Evolutionary conservation across 768 basidiomycete species (phyloP), one percentile per base, ranked within the genome.

Genomic region (Tulasnella sp.): DNA sequence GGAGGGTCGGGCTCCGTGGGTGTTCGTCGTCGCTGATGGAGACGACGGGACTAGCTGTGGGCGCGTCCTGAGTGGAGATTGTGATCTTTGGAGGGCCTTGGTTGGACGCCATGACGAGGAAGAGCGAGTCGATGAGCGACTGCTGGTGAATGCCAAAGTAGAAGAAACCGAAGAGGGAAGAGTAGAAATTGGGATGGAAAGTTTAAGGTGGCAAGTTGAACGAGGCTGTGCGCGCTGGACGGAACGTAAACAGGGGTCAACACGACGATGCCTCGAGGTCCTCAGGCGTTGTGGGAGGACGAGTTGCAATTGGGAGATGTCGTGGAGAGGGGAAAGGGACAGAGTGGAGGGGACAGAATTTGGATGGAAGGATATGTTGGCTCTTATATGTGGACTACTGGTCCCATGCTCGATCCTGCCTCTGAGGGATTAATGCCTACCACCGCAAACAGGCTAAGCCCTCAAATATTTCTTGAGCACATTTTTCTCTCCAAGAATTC

Each of bases 21-120:
- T 52, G 32, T 3, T 59, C 47, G n/a, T 59, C 62, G 36, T 63
- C 62, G 52, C 32, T 29, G 26, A 59, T 59, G 26, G 52, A 59
- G 5, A 29, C 52, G 52, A 59, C 52, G 12, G 32, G 59, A 26
- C 44, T 36, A 32, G 8, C 35, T 1, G 19, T 37, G 17, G 71
- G 62, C 2, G 36, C 71, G 71, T 72, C 71, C 26, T 64, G 71
- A 2, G 71, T 72, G 3, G 71, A 42, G 42, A 69, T 66, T 3
- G 44, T 63, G 37, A 66, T 72, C 37, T n/a, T 39, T 3, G 64
- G 71, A 11, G 62, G 59, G 17, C 29, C 37, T 4, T 42, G 9
- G 40, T 67, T 67, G 67, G 39, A 39, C 8, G 67, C 67, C 67
- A 67, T 67, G 39, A 11, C 3, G 29, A 11, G 11, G 26, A 26